Percentiles rank a stretch among this genome's conserved stretches.
Evolutionary conservation across 2,329 filamentous ascomycete genomes (phyloP).

Genomic region (Leptographium wingfieldii): DNA sequence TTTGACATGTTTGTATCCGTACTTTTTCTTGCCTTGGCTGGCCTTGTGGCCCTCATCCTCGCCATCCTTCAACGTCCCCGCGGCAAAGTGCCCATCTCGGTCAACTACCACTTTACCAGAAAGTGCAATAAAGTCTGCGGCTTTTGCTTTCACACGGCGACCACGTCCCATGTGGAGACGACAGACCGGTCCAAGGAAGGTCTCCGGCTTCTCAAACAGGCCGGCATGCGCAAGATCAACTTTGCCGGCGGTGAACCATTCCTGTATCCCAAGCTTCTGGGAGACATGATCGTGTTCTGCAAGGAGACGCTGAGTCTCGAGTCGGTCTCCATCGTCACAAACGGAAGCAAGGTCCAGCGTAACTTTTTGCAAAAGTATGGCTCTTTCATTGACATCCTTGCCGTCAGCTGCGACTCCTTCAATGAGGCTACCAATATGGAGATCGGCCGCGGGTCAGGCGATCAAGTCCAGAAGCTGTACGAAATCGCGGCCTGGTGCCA

Average conservation of each 20-base stretch:
- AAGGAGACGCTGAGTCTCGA: background rate
- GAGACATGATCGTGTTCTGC: background rate
- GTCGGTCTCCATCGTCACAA: background rate
- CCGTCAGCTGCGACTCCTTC: conserved; percentile 1
- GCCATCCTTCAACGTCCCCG: background rate
- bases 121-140: background rate
- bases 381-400: background rate
- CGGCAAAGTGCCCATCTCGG: background rate
- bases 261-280: background rate
- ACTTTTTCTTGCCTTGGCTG: background rate
- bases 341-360: background rate
- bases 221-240: conserved; percentile 1
- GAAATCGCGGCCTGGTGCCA: background rate
- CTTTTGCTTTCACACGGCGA: background rate
- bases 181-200: background rate
- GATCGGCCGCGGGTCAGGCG: background rate
- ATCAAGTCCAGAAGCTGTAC: background rate
- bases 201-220: background rate
- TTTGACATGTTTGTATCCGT: background rate
- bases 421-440: background rate
- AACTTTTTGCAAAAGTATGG: background rate
- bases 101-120: background rate
- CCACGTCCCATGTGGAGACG: background rate
- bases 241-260: background rate
- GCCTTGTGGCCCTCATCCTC: background rate